A percentile compares a stretch with the other conserved stretches of the same genome.
Conservation (phyloP, 495 filamentous ascomycete genomes). For the Penicillium flavigenum region DNA sequence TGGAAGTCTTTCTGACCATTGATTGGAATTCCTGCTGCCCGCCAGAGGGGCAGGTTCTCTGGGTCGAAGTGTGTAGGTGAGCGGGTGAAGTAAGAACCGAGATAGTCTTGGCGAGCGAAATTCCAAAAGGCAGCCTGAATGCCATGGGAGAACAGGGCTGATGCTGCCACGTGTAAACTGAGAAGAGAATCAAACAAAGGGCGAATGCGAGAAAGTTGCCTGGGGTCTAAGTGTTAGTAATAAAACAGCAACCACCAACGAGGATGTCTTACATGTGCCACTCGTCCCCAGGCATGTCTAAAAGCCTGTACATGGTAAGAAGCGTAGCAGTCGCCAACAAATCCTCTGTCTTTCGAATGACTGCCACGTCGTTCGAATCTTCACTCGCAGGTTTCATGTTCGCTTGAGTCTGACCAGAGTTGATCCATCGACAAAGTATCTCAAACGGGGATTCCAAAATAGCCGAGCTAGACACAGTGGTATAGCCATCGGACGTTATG, state of each 20-base stretch:
- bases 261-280: slow-evolving; percentile 38
- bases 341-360: slow-evolving; percentile 35
- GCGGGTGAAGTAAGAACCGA: slow-evolving; percentile 40
- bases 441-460: slow-evolving; percentile 40
- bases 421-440: slow-evolving; percentile 32
- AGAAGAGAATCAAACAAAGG: slow-evolving; percentile 35
- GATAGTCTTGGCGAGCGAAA: slow-evolving; percentile 41
- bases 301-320: slow-evolving; percentile 35
- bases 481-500: slow-evolving; percentile 35
- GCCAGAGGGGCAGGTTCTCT: slow-evolving; percentile 34
- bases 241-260: neutral
- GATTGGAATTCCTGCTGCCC: slow-evolving; percentile 37
- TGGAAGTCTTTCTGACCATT: slow-evolving; percentile 31
- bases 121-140: slow-evolving; percentile 43
- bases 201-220: slow-evolving; percentile 35
- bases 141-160: slow-evolving; percentile 32
- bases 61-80: slow-evolving; percentile 35
- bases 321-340: slow-evolving; percentile 32
- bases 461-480: slow-evolving; percentile 33
- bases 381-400: slow-evolving; percentile 3
- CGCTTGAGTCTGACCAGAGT: slow-evolving; percentile 11
- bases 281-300: slow-evolving; percentile 36
- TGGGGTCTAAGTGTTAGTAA: slow-evolving; percentile 16
- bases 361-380: slow-evolving; percentile 8
- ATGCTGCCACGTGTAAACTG: slow-evolving; percentile 6